These are phyloP conservation scores for Aspergillus aculeatus DNA, from an alignment of 2,329 filamentous ascomycete species.

Conservation along the genomic window DNA sequence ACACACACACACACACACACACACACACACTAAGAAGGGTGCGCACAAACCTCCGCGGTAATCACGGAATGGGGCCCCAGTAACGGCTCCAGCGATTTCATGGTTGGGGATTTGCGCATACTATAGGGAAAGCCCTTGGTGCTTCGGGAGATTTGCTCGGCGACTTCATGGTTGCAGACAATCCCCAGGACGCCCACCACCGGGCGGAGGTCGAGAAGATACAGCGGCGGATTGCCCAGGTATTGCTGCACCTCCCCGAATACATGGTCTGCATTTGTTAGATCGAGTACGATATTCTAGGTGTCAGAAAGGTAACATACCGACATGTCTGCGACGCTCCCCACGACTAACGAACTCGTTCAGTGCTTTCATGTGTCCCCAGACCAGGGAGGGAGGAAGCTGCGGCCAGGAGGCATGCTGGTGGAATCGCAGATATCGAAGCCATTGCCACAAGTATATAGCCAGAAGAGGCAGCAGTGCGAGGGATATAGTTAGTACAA, in stretches of 20 bases:
- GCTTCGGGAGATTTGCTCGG: constrained; percentile 16
- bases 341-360: constrained; percentile 8
- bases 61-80: constrained; percentile 14
- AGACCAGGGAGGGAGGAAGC: constrained; percentile 14
- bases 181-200: constrained; percentile 8
- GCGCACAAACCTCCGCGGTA: constrained; percentile 3
- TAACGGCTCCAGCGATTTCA: background rate
- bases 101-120: constrained; percentile 11
- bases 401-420: constrained; percentile 15
- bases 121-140: constrained; percentile 20
- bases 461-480: constrained; percentile 1
- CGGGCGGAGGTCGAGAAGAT: constrained; percentile 16
- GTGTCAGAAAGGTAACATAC: background rate
- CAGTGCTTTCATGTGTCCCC: constrained; percentile 14
- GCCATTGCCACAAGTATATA: constrained; percentile 1
- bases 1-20: too few relatives aligned
- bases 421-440: constrained; percentile 8
- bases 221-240: background rate
- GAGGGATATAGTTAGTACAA: background rate
- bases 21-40: too few relatives aligned
- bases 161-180: constrained; percentile 18
- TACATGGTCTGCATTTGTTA: background rate
- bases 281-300: background rate
- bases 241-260: background rate
- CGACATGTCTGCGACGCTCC: constrained; percentile 9